A percentile compares a stretch with the other conserved stretches of the same genome.
These are phyloP conservation scores for Taphrina communis DNA, from an alignment of 1,139 yeast genomes.

Conservation along the genomic window DNA sequence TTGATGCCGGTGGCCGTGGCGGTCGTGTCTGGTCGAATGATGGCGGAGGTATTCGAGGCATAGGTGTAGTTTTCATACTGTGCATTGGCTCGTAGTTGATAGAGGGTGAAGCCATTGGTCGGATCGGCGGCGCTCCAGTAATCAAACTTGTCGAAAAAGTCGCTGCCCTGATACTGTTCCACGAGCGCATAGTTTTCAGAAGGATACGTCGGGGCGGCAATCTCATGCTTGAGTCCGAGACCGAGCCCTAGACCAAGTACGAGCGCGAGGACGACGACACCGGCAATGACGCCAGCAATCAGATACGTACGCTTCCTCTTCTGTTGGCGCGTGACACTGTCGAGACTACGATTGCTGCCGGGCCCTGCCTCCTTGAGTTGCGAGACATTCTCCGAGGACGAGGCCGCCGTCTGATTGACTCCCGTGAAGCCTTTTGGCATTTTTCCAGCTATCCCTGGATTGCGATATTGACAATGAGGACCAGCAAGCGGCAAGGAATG, in stretches of 20 bases:
- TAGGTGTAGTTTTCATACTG: conserved; percentile 29
- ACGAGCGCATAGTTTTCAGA: conserved; percentile 23
- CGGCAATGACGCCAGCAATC: conserved; percentile 12
- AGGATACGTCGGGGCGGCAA: conserved; percentile 14
- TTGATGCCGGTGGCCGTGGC: conserved; percentile 33
- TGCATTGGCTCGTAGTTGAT: conserved; percentile 29
- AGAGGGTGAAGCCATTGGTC: conserved; percentile 41
- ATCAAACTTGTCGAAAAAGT: conserved; percentile 40
- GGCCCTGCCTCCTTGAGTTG: not conserved
- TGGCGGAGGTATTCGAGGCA: conserved; percentile 38
- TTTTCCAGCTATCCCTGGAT: not conserved
- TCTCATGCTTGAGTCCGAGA: conserved; percentile 9
- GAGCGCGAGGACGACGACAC: conserved; percentile 22
- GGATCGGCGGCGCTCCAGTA: conserved; percentile 39
- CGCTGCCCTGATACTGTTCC: conserved; percentile 29
- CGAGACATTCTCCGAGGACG: conserved; percentile 14
- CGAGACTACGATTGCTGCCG: conserved; percentile 5
- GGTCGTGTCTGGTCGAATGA: conserved; percentile 21
- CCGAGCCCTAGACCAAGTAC: conserved; percentile 26
- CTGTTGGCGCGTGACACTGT: conserved; percentile 5
- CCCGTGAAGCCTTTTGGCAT: conserved; percentile 1
- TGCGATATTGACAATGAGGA: no score
- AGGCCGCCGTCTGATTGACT: conserved; percentile 7
- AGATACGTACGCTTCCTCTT: conserved; percentile 5
- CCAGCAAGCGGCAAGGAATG: no score